Evolutionary conservation across 1,284 basidiomycete genomes (phyloP).

Genomic region (Microbotryomycetes sp.): DNA sequence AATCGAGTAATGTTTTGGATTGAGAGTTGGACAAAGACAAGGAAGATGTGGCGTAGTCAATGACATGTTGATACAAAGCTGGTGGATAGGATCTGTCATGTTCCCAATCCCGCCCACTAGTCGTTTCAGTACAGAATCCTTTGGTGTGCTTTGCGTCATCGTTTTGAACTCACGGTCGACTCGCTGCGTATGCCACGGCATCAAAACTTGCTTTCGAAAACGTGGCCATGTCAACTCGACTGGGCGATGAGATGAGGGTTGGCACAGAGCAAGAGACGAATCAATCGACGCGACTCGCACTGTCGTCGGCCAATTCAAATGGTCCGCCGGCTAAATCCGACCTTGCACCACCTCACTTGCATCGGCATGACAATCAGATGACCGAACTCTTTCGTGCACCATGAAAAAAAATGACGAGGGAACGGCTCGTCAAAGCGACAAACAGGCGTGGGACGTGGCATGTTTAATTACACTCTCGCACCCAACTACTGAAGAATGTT

Average conservation of each 20-base stretch:
- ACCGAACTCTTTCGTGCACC: no score
- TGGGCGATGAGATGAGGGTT: neutral
- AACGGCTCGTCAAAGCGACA: no score
- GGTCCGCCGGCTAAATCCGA: neutral
- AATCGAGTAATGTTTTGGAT: constrained; percentile 25
- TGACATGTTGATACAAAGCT: constrained; percentile 20
- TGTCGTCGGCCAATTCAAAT: no score
- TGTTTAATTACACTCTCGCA: no score
- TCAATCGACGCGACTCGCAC: neutral
- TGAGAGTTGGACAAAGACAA: no score
- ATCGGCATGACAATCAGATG: neutral
- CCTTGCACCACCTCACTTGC: neutral
- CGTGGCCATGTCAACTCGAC: constrained; percentile 15
- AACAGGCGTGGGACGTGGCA: no score
- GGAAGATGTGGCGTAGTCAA: constrained; percentile 4
- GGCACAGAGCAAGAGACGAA: neutral
- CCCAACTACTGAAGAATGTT: no score
- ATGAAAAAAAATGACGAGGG: no score
- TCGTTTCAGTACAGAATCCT: no score
- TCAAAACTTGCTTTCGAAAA: constrained; percentile 29
- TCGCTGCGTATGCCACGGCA: constrained; percentile 20
- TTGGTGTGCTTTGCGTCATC: no score
- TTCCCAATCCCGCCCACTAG: no score
- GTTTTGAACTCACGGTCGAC: constrained; percentile 24
- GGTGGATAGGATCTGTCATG: constrained; percentile 24